Percentiles rank a stretch among this genome's conserved stretches.
phyloP scores from a whole-genome alignment of 345 rosid species.

The Populus nigra region DNA sequence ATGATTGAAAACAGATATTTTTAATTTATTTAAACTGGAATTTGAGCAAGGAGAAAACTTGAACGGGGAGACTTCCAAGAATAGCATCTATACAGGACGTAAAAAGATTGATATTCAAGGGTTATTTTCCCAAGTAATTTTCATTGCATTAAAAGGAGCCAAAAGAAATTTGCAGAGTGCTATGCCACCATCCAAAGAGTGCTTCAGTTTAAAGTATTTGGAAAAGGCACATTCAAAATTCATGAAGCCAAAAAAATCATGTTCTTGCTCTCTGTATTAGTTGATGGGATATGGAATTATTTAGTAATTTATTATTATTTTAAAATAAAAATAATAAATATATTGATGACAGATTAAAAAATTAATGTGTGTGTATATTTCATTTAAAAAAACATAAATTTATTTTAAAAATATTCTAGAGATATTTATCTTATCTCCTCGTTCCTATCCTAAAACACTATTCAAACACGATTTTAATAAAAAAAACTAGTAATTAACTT shows the following conservation, averaged over 20 bases:
- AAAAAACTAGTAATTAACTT: background rate
- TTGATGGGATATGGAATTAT: background rate
- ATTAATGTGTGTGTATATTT: too few species aligned
- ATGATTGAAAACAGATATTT: background rate
- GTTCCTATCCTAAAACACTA: too few species aligned
- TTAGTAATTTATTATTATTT: too few species aligned
- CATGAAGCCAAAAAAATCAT: background rate
- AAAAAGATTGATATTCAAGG: slow-evolving; percentile 18
- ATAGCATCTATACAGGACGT: slow-evolving; percentile 9
- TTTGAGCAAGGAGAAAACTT: background rate
- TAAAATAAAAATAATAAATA: too few species aligned
- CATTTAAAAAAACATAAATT: too few species aligned
- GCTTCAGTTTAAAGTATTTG: slow-evolving; percentile 9
- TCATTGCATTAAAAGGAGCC: slow-evolving; percentile 26
- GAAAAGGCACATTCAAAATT: slow-evolving; percentile 4
- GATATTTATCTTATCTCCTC: too few species aligned
- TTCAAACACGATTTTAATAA: too few species aligned
- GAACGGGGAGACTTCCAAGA: slow-evolving; percentile 12
- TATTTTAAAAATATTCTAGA: too few species aligned
- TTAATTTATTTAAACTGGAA: background rate
- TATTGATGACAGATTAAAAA: too few species aligned
- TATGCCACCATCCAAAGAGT: slow-evolving; percentile 6
- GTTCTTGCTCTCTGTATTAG: background rate
- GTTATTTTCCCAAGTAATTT: slow-evolving; percentile 18
- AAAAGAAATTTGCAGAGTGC: slow-evolving; percentile 14